Evolutionary conservation across 2,329 filamentous ascomycete species (phyloP).

Genomic region (Emergomyces africanus): DNA sequence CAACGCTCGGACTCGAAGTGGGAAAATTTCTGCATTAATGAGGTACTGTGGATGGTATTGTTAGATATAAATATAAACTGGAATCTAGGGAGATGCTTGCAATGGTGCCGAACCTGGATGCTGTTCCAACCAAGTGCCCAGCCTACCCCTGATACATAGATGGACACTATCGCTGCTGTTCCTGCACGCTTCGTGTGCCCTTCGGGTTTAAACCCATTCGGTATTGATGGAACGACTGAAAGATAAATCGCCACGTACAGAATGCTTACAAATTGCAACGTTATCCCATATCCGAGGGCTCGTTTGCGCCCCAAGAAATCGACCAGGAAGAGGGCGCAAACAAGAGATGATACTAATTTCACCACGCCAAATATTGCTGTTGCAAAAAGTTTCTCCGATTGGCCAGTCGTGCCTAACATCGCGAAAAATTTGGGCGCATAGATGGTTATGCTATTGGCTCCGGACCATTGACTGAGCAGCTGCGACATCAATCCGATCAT

Average conservation of each 20-base stretch:
- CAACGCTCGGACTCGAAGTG: conserved; percentile 30
- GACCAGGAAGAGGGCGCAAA: conserved; percentile 62
- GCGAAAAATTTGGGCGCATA: conserved; percentile 62
- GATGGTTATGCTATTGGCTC: conserved; percentile 55
- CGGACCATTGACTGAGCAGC: conserved; percentile 58
- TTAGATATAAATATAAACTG: neutral
- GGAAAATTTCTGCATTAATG: conserved; percentile 35
- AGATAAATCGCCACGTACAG: conserved; percentile 43
- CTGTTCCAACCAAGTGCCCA: conserved; percentile 39
- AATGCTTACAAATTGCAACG: conserved; percentile 38
- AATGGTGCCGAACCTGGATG: conserved; percentile 13
- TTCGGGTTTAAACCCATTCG: conserved; percentile 17
- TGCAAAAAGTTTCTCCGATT: conserved; percentile 54
- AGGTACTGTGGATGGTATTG: conserved; percentile 23
- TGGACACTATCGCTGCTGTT: conserved; percentile 31
- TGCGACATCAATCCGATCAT: conserved; percentile 54
- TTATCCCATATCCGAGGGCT: conserved; percentile 37
- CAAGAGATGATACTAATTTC: conserved; percentile 52
- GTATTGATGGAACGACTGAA: conserved; percentile 13
- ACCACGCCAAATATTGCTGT: conserved; percentile 63
- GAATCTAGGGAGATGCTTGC: neutral
- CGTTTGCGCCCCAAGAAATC: conserved; percentile 61
- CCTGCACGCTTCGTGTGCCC: conserved; percentile 18
- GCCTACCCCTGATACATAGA: conserved; percentile 33
- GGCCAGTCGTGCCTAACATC: conserved; percentile 54